Conservation (phyloP, 768 basidiomycete genomes). For the Trametes cinnabarina region DNA sequence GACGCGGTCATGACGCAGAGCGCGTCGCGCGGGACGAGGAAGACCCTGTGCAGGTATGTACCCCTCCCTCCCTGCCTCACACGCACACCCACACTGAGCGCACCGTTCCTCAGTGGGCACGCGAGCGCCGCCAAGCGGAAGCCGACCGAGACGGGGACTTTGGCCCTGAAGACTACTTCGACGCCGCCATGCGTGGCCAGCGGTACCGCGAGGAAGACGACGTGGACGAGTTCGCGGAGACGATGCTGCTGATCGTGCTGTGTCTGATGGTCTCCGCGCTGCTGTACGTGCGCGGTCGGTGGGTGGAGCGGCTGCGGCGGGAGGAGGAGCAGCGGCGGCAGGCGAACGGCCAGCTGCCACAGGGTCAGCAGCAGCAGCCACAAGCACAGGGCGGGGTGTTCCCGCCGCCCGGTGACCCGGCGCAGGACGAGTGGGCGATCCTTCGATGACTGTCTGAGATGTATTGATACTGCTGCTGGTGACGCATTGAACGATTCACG, state of each 20-base stretch:
- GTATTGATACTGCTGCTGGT: background rate
- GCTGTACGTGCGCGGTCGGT: conserved; percentile 76
- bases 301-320: conserved; percentile 68
- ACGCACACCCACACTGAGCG: background rate
- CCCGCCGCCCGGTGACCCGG: conserved; percentile 63
- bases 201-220: conserved; percentile 60
- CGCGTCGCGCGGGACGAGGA: conserved; percentile 50
- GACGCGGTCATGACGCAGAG: conserved; percentile 38
- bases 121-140: conserved; percentile 68
- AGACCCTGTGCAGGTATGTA: conserved; percentile 68
- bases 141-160: conserved; percentile 72
- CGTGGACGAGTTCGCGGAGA: conserved; percentile 73
- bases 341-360: conserved; percentile 20
- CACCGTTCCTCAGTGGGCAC: conserved; percentile 59
- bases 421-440: conserved; percentile 64
- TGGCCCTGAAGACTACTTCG: conserved; percentile 82
- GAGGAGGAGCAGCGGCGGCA: conserved; percentile 48
- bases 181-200: conserved; percentile 56
- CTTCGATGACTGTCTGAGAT: conserved; percentile 36
- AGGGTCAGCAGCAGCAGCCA: conserved; percentile 14
- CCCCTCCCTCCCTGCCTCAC: background rate
- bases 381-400: conserved; percentile 44
- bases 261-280: conserved; percentile 72
- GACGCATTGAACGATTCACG: too few relatives aligned
- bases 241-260: conserved; percentile 70